phyloP scores from a whole-genome alignment of 2,329 filamentous ascomycete genomes.

The Drechmeria coniospora region DNA sequence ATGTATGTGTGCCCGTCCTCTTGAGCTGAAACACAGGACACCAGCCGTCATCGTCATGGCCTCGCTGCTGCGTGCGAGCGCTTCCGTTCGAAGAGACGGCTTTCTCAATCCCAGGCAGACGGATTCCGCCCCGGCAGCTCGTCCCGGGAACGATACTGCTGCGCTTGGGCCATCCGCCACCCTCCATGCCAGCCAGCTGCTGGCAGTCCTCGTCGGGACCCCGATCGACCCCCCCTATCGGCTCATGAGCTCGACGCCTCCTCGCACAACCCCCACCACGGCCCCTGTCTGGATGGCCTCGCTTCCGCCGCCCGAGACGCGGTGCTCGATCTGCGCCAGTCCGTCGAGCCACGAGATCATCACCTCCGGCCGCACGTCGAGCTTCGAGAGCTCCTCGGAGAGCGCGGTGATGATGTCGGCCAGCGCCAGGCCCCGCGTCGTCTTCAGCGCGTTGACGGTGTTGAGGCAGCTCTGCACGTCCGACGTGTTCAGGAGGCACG shows the following conservation, averaged over 20 bases:
- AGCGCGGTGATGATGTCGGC: constrained; percentile 86
- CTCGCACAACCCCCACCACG: constrained; percentile 74
- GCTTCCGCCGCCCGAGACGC: constrained; percentile 72
- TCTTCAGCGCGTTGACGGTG: constrained; percentile 79
- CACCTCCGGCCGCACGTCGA: constrained; percentile 75
- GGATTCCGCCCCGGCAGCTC: no score
- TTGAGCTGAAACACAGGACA: no score
- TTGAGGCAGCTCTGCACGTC: constrained; percentile 83
- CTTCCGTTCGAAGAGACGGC: no score
- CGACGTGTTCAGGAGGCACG: constrained; percentile 66
- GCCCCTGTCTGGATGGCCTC: constrained; percentile 87
- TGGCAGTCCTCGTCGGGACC: no score
- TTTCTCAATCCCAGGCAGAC: no score
- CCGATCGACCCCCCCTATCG: no score
- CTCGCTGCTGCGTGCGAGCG: no score
- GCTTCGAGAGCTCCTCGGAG: constrained; percentile 63
- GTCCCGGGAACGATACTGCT: no score
- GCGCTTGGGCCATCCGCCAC: no score
- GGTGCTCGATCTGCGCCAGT: constrained; percentile 82
- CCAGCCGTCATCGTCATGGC: no score
- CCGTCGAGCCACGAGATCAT: constrained; percentile 87
- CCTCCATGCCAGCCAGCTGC: no score
- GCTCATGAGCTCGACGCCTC: constrained; percentile 60
- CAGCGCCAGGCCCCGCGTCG: constrained; percentile 69
- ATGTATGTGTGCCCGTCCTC: no score